A percentile compares a stretch with the other conserved stretches of the same genome.
Evolutionary conservation across 805 yeast genomes (phyloP).

Genomic region (Candida michaelii): DNA sequence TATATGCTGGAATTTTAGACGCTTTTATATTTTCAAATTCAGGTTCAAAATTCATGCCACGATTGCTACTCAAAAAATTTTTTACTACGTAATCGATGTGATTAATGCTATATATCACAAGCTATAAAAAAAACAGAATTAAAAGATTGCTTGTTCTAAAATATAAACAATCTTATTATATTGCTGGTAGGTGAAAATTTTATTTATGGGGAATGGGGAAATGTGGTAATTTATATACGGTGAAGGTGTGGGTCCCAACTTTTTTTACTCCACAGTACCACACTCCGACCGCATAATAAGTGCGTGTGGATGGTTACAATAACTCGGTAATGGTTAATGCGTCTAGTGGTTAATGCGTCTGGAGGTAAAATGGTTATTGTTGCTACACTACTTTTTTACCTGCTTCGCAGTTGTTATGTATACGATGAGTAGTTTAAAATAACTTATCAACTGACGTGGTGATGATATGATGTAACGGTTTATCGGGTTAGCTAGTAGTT

Average conservation of each 20-base stretch:
- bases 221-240: not conserved
- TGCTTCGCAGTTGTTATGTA: too few species aligned
- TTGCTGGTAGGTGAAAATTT: too few species aligned
- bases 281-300: conserved; percentile 4
- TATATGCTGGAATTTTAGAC: not conserved
- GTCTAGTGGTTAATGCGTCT: too few species aligned
- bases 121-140: not conserved
- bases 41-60: not conserved
- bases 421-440: too few species aligned
- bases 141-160: too few species aligned
- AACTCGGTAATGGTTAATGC: too few species aligned
- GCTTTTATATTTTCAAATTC: not conserved
- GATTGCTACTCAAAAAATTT: not conserved
- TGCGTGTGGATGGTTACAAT: not conserved
- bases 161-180: too few species aligned
- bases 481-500: too few species aligned
- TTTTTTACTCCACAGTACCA: conserved; percentile 6
- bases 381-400: not conserved
- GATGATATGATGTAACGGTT: too few species aligned
- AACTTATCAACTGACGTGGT: too few species aligned
- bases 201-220: conserved; percentile 1
- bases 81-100: not conserved
- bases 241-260: conserved; percentile 1
- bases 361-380: too few species aligned
- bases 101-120: not conserved